phyloP scores from a whole-genome alignment of 2,329 filamentous ascomycete genomes.

The Epichloe gansuensis region DNA sequence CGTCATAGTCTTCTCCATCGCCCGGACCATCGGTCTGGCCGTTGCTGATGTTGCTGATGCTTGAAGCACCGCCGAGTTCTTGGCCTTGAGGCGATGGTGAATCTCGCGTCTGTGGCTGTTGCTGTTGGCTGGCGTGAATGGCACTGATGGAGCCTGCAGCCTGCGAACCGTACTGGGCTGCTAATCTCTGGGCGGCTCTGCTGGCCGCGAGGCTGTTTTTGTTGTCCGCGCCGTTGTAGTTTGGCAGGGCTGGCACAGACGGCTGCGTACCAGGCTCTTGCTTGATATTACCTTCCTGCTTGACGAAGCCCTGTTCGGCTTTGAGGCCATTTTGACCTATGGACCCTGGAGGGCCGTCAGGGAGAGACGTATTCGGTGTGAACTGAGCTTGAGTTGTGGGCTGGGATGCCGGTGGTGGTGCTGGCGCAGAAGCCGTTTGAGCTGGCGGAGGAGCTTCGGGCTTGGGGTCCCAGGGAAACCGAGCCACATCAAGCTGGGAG shows the following conservation, averaged over 20 bases:
- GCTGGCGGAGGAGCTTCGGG: conserved; percentile 41
- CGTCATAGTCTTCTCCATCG: conserved; percentile 41
- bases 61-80: conserved; percentile 6
- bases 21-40: conserved; percentile 62
- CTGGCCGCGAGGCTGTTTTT: conserved; percentile 33
- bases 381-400: conserved; percentile 18
- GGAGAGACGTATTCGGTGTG: conserved; percentile 19
- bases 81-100: conserved; percentile 17
- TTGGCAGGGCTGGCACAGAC: conserved; percentile 19
- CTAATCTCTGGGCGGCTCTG: conserved; percentile 43
- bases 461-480: conserved; percentile 91
- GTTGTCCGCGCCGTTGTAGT: conserved; percentile 20
- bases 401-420: conserved; percentile 11
- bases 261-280: conserved; percentile 28
- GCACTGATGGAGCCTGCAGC: conserved; percentile 56
- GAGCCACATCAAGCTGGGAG: conserved; percentile 68
- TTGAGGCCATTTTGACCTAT: conserved; percentile 26
- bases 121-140: conserved; percentile 33
- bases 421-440: conserved; percentile 20
- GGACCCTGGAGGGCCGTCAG: conserved; percentile 17
- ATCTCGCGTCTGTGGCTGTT: conserved; percentile 16
- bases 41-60: conserved; percentile 26
- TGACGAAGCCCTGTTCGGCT: conserved; percentile 30
- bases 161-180: conserved; percentile 46
- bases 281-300: conserved; percentile 35